Percentiles rank a stretch among this genome's conserved stretches.
phyloP scores from a whole-genome alignment of 345 rosid genomes.

The Salix purpurea region DNA sequence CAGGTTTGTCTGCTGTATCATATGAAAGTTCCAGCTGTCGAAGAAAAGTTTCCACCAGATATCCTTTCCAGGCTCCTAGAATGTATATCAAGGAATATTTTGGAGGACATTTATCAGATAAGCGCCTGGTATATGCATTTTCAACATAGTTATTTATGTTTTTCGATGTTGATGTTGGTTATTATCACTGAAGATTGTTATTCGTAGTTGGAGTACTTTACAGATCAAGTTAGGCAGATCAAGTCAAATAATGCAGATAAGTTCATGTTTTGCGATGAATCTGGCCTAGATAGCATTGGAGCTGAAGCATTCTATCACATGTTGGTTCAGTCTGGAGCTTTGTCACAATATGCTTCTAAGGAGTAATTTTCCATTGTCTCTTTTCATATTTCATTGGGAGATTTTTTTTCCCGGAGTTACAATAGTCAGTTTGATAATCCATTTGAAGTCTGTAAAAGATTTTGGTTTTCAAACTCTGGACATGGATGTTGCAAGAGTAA shows the following conservation, averaged over 20 bases:
- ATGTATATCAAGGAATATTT: conserved; percentile 65
- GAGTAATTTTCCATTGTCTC: conserved; percentile 40
- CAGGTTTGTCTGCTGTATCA: conserved; percentile 56
- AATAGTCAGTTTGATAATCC: neutral
- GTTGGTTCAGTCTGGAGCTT: conserved; percentile 73
- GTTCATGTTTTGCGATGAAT: conserved; percentile 49
- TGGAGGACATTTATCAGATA: conserved; percentile 43
- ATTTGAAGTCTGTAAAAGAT: neutral
- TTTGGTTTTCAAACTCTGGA: neutral
- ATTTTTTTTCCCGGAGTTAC: neutral
- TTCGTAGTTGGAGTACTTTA: conserved; percentile 39
- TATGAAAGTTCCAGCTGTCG: conserved; percentile 38
- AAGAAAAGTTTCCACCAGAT: conserved; percentile 52
- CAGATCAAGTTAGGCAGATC: conserved; percentile 38
- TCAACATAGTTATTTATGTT: conserved; percentile 1
- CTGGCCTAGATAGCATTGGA: conserved; percentile 50
- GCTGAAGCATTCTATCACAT: conserved; percentile 48
- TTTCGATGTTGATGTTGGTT: conserved; percentile 1
- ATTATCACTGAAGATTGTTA: conserved; percentile 16
- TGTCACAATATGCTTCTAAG: conserved; percentile 50
- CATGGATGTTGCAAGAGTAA: neutral
- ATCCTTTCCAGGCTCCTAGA: conserved; percentile 55
- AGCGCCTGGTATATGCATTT: conserved; percentile 42
- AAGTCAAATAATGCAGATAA: conserved; percentile 49
- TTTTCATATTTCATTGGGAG: neutral